Percentiles rank a stretch among this genome's conserved stretches.
These are phyloP conservation scores for Fusarium foetens DNA, from an alignment of 2,329 filamentous ascomycete species.

Conservation along the genomic window DNA sequence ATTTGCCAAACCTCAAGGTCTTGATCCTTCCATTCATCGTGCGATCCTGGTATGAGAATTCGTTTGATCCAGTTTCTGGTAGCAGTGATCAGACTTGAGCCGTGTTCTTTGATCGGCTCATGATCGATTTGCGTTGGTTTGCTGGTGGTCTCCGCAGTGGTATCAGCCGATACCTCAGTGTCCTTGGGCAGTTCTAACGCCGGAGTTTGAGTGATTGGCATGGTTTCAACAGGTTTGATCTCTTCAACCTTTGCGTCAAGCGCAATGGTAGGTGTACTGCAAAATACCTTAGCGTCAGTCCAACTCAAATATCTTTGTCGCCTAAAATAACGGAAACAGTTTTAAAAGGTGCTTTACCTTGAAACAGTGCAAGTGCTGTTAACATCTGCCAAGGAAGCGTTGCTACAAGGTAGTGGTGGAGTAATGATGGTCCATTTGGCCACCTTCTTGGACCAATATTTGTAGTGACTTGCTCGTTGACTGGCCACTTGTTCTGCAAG, in stretches of 20 bases:
- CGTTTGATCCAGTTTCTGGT: background rate
- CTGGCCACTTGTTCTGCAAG: rapidly evolving
- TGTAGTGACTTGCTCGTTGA: background rate
- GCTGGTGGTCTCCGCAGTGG: rapidly evolving
- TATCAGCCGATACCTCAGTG: background rate
- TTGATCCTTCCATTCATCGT: background rate
- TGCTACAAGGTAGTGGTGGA: rapidly evolving
- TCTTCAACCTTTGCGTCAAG: background rate
- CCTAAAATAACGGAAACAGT: too few species aligned
- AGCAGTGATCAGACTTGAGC: background rate
- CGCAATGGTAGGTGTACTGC: background rate
- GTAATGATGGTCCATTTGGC: background rate
- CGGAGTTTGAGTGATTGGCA: rapidly evolving
- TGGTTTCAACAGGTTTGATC: rapidly evolving
- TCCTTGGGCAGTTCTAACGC: background rate
- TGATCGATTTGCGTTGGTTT: rapidly evolving
- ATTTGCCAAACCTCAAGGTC: background rate
- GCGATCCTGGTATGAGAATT: rapidly evolving
- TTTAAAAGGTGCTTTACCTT: background rate
- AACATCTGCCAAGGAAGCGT: rapidly evolving
- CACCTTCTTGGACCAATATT: background rate
- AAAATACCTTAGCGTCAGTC: too few species aligned
- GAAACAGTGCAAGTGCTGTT: background rate
- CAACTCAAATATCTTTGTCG: too few species aligned
- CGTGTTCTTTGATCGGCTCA: rapidly evolving